phyloP scores from a whole-genome alignment of 2,329 filamentous ascomycete genomes.

The Penicillium vulpinum region DNA sequence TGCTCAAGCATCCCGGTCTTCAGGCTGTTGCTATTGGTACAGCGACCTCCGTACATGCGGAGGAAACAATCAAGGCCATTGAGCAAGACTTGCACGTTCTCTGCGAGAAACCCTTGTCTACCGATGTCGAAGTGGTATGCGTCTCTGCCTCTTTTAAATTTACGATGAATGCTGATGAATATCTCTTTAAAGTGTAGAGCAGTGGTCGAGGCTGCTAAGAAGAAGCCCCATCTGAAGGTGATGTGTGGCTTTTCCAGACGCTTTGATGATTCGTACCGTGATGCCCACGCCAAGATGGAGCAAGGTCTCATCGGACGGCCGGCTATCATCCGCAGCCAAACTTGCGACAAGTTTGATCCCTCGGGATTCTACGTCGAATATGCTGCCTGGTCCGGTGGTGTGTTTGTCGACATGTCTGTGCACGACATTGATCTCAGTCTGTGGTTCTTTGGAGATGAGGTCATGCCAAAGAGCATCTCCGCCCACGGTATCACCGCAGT shows the following conservation, averaged over 20 bases:
- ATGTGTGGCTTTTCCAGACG: slow-evolving; percentile 67
- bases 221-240: slow-evolving; percentile 61
- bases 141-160: neutral
- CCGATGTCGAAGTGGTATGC: slow-evolving; percentile 57
- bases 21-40: slow-evolving; percentile 57
- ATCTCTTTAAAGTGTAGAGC: slow-evolving; percentile 51
- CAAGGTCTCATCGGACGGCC: slow-evolving; percentile 60
- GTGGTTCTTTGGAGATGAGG: slow-evolving; percentile 62
- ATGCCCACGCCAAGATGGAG: slow-evolving; percentile 56
- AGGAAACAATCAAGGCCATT: slow-evolving; percentile 58
- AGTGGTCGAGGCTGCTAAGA: slow-evolving; percentile 57
- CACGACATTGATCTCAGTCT: slow-evolving; percentile 67
- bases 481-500: slow-evolving; percentile 60
- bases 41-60: slow-evolving; percentile 56
- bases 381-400: slow-evolving; percentile 63
- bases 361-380: slow-evolving; percentile 67
- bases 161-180: neutral
- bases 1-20: slow-evolving; percentile 55
- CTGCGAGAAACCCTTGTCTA: slow-evolving; percentile 56
- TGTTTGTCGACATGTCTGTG: slow-evolving; percentile 69
- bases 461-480: slow-evolving; percentile 55
- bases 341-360: slow-evolving; percentile 64
- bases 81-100: slow-evolving; percentile 55
- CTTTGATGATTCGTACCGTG: slow-evolving; percentile 65
- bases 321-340: slow-evolving; percentile 62